Conservation (phyloP, 495 filamentous ascomycete species). For the Lasiosphaeria hispida region DNA sequence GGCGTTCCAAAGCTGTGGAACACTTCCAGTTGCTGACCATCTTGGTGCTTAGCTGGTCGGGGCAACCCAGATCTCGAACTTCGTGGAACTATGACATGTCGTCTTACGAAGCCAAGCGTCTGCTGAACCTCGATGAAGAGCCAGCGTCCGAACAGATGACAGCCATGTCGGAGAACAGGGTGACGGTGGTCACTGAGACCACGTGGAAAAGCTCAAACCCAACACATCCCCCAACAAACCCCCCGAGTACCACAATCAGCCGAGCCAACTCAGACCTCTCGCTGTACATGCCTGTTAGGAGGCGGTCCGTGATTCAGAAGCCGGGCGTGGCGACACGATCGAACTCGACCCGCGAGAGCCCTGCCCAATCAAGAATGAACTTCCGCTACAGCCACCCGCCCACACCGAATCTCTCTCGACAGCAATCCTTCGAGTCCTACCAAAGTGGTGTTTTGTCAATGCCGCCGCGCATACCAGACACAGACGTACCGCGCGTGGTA, state of each 20-base stretch:
- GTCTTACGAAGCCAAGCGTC: conserved; percentile 43
- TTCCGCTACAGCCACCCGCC: conserved; percentile 38
- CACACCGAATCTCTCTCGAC: conserved; percentile 34
- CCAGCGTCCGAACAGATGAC: conserved; percentile 31
- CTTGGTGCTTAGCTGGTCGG: conserved; percentile 21
- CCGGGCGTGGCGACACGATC: conserved; percentile 48
- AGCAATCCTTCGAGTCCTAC: conserved; percentile 37
- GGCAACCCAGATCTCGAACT: conserved; percentile 28
- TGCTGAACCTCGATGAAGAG: conserved; percentile 40
- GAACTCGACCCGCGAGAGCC: conserved; percentile 17
- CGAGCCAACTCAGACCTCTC: conserved; percentile 44
- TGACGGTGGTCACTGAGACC: conserved; percentile 34
- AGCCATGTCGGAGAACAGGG: conserved; percentile 34
- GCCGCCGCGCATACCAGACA: conserved; percentile 23
- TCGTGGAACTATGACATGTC: conserved; percentile 42
- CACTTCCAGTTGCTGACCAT: conserved; percentile 12
- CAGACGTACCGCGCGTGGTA: conserved; percentile 36
- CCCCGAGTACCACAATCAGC: conserved; percentile 28
- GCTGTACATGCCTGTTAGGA: conserved; percentile 46
- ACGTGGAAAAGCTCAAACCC: conserved; percentile 39
- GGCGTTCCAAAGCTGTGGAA: not conserved
- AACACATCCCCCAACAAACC: conserved; percentile 15
- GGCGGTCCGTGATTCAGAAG: conserved; percentile 45
- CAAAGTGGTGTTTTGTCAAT: conserved; percentile 31
- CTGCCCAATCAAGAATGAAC: conserved; percentile 20